Conservation (phyloP, 768 basidiomycete species). For the Trametes meyenii region DNA sequence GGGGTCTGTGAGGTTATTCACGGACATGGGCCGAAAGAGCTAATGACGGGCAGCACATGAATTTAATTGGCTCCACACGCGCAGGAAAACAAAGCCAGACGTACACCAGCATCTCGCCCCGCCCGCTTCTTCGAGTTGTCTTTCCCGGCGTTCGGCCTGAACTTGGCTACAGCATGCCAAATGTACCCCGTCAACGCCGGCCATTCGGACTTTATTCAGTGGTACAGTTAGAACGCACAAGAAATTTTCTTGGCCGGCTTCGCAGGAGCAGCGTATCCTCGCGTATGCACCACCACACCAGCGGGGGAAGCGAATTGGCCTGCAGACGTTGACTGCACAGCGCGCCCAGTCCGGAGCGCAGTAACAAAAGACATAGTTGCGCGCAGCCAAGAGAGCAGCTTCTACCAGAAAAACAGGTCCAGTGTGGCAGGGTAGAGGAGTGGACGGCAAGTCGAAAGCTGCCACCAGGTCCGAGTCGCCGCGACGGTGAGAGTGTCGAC, state of each 20-base stretch:
- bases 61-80: no score
- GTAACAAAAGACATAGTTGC: slow-evolving; percentile 4
- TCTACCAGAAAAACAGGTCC: background rate
- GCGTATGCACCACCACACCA: background rate
- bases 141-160: slow-evolving; percentile 11
- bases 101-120: slow-evolving; percentile 18
- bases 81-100: background rate
- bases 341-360: slow-evolving; percentile 8
- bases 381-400: background rate
- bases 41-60: slow-evolving; percentile 19
- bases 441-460: background rate
- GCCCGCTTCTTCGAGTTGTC: slow-evolving; percentile 3
- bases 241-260: slow-evolving; percentile 11
- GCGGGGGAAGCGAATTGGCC: background rate
- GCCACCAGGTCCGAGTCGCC: background rate
- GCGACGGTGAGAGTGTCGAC: background rate
- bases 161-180: slow-evolving; percentile 5
- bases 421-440: background rate
- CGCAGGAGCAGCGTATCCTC: slow-evolving; percentile 18
- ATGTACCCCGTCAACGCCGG: background rate
- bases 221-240: background rate
- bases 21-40: slow-evolving; percentile 49
- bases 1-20: slow-evolving; percentile 40
- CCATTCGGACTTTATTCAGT: background rate
- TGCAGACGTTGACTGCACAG: background rate